A percentile compares a stretch with the other conserved stretches of the same genome.
Evolutionary conservation across 2,329 filamentous ascomycete genomes (phyloP).

Genomic region (Macrophomina tecta): DNA sequence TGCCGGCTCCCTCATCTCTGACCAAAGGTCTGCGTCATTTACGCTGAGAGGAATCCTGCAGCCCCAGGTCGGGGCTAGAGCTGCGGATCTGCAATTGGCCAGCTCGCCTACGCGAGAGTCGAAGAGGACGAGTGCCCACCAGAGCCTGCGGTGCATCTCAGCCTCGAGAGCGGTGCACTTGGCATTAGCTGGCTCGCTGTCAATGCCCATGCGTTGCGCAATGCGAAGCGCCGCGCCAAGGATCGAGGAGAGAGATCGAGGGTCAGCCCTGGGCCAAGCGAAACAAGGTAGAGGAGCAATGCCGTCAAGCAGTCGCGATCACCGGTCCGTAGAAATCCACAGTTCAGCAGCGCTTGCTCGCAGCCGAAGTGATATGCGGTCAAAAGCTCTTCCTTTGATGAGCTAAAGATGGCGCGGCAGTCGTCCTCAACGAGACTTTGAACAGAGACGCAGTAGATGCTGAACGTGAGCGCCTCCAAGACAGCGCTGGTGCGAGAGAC

Average conservation of each 20-base stretch:
- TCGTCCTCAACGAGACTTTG: slow-evolving; percentile 54
- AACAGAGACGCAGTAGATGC: slow-evolving; percentile 62
- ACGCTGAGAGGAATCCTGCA: slow-evolving; percentile 59
- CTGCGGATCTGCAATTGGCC: slow-evolving; percentile 62
- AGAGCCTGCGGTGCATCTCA: slow-evolving; percentile 60
- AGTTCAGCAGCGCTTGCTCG: slow-evolving; percentile 66
- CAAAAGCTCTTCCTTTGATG: slow-evolving; percentile 59
- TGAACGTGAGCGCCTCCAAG: slow-evolving; percentile 62
- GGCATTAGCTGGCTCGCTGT: slow-evolving; percentile 59
- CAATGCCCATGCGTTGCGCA: slow-evolving; percentile 60
- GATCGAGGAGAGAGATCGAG: slow-evolving; percentile 59
- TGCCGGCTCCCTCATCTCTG: slow-evolving; percentile 51
- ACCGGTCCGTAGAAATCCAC: slow-evolving; percentile 61
- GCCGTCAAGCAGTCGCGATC: slow-evolving; percentile 62
- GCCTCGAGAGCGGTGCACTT: slow-evolving; percentile 60
- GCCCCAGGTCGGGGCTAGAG: slow-evolving; percentile 60
- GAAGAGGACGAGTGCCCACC: slow-evolving; percentile 60
- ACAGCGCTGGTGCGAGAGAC: slow-evolving; percentile 60
- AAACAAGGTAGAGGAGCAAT: slow-evolving; percentile 62
- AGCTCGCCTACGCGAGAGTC: slow-evolving; percentile 63
- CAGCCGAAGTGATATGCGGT: slow-evolving; percentile 65
- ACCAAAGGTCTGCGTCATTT: slow-evolving; percentile 55
- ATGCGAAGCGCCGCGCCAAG: slow-evolving; percentile 60
- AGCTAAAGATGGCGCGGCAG: slow-evolving; percentile 45
- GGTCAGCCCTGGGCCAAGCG: slow-evolving; percentile 56